Evolutionary conservation across 2,329 filamentous ascomycete species (phyloP).

Genomic region (Apiospora phragmitis): DNA sequence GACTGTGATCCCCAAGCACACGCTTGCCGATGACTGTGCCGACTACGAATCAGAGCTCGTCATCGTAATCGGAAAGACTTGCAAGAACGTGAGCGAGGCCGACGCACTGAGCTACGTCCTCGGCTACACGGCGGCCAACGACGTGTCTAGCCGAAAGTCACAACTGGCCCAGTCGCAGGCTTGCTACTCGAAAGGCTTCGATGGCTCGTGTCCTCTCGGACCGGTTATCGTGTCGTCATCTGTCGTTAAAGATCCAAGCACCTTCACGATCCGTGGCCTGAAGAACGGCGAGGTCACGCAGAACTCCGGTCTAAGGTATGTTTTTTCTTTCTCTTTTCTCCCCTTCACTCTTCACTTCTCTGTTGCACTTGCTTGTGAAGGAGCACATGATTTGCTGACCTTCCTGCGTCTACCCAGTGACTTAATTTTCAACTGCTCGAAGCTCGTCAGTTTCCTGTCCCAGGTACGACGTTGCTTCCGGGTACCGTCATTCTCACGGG

Average conservation of each 20-base stretch:
- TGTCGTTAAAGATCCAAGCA: slow-evolving; percentile 41
- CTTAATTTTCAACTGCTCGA: slow-evolving; percentile 22
- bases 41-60: slow-evolving; percentile 63
- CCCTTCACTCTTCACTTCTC: background rate
- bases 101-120: slow-evolving; percentile 61
- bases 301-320: slow-evolving; percentile 36
- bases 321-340: background rate
- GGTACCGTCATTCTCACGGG: slow-evolving; percentile 46
- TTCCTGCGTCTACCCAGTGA: slow-evolving; percentile 36
- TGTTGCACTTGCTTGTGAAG: slow-evolving; percentile 21
- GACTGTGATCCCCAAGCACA: slow-evolving; percentile 54
- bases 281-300: slow-evolving; percentile 56
- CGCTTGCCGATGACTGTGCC: slow-evolving; percentile 51
- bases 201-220: slow-evolving; percentile 55
- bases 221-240: slow-evolving; percentile 49
- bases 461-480: slow-evolving; percentile 43
- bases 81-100: slow-evolving; percentile 54
- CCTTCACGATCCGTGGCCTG: slow-evolving; percentile 41
- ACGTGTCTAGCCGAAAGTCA: slow-evolving; percentile 59
- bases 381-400: slow-evolving; percentile 30
- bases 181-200: slow-evolving; percentile 61
- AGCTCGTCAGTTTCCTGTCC: slow-evolving; percentile 43
- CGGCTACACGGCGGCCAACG: slow-evolving; percentile 64
- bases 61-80: slow-evolving; percentile 52
- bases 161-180: slow-evolving; percentile 57